phyloP scores from a whole-genome alignment of 2,329 filamentous ascomycete genomes.

The Saccharata proteae region DNA sequence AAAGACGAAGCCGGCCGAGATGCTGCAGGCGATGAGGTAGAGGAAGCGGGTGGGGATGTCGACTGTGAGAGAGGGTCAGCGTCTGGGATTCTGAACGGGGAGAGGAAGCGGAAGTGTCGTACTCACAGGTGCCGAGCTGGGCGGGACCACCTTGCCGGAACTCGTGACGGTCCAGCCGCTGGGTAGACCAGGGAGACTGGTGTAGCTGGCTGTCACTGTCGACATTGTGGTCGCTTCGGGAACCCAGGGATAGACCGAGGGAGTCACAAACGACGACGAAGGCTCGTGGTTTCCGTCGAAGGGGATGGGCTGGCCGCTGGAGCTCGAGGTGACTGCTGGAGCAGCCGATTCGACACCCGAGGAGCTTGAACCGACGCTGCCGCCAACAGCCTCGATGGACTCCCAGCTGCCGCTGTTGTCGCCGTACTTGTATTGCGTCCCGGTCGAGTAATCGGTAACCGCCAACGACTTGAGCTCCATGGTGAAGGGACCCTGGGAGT shows the following conservation, averaged over 20 bases:
- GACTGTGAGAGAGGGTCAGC: conserved; percentile 27
- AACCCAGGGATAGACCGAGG: conserved; percentile 53
- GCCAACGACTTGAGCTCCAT: conserved; percentile 71
- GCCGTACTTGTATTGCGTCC: conserved; percentile 69
- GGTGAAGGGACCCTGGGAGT: conserved; percentile 66
- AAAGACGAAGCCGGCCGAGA: conserved; percentile 33
- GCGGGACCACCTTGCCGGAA: conserved; percentile 67
- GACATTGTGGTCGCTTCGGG: conserved; percentile 41
- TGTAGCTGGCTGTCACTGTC: conserved; percentile 32
- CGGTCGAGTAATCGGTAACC: conserved; percentile 87
- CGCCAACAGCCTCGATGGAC: conserved; percentile 72
- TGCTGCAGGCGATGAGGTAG: conserved; percentile 38
- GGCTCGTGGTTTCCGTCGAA: conserved; percentile 51
- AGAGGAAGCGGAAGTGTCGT: conserved; percentile 36
- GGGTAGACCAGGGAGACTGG: conserved; percentile 50
- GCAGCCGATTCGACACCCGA: conserved; percentile 41
- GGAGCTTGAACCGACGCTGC: conserved; percentile 54
- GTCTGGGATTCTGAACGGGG: neutral
- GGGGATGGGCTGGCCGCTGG: conserved; percentile 53
- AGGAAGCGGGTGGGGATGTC: conserved; percentile 40
- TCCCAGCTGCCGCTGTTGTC: conserved; percentile 67
- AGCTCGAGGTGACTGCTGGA: conserved; percentile 51
- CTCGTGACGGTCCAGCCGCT: conserved; percentile 70
- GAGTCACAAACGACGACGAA: conserved; percentile 36
- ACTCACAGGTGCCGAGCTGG: conserved; percentile 55